These are phyloP conservation scores for Guyanaporus albipodus DNA, from an alignment of 768 basidiomycete genomes.

Conservation along the genomic window DNA sequence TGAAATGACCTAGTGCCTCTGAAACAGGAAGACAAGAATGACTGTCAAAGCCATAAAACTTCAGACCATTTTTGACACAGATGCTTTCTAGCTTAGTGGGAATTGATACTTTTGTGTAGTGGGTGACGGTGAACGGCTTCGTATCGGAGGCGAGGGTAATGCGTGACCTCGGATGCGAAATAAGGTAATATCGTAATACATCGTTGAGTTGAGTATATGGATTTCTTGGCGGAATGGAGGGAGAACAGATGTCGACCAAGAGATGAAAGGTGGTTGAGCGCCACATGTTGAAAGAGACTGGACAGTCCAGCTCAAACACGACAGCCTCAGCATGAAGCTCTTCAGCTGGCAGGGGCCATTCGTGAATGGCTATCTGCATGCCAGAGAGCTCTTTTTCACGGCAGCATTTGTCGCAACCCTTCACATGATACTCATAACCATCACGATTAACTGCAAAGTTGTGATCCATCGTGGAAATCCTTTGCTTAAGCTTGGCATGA, in stretches of 20 bases:
- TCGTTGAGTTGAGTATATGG: slow-evolving; percentile 10
- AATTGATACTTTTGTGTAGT: slow-evolving; percentile 14
- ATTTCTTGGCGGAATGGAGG: neutral
- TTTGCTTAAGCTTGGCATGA: slow-evolving; percentile 14
- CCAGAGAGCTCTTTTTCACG: slow-evolving; percentile 13
- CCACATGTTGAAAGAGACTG: slow-evolving; percentile 41
- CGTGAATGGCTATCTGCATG: slow-evolving; percentile 36
- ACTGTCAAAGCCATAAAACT: slow-evolving; percentile 29
- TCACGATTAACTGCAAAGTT: neutral
- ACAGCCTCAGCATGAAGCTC: slow-evolving; percentile 22
- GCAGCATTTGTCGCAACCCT: slow-evolving; percentile 30
- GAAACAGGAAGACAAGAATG: slow-evolving; percentile 11
- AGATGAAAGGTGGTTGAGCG: slow-evolving; percentile 38
- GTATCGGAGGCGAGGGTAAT: slow-evolving; percentile 21
- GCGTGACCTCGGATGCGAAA: slow-evolving; percentile 14
- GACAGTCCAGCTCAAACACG: slow-evolving; percentile 42
- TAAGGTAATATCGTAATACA: slow-evolving; percentile 8
- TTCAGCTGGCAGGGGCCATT: slow-evolving; percentile 44
- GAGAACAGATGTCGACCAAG: slow-evolving; percentile 34
- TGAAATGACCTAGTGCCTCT: slow-evolving; percentile 5
- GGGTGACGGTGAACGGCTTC: slow-evolving; percentile 14
- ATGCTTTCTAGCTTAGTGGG: slow-evolving; percentile 13
- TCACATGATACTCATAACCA: neutral
- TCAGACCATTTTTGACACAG: slow-evolving; percentile 36
- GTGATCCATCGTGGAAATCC: slow-evolving; percentile 10